Conservation (phyloP, 2,329 filamentous ascomycete species). For the Coniochaeta ligniaria region DNA sequence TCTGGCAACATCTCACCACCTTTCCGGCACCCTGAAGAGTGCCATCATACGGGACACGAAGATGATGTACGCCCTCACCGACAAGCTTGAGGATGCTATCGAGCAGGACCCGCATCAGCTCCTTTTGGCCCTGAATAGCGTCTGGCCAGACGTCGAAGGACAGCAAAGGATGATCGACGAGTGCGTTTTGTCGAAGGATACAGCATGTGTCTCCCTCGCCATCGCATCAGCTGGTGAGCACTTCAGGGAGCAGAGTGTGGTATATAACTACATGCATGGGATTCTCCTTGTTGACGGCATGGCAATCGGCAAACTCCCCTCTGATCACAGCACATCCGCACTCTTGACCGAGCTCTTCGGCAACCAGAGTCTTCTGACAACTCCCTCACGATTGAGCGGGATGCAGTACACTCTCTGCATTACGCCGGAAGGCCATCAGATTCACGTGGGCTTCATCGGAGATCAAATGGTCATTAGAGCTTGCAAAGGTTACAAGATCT, state of each 20-base stretch:
- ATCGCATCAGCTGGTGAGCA: not conserved
- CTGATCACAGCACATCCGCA: constrained; percentile 33
- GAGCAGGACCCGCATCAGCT: constrained; percentile 2
- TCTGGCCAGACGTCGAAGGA: not conserved
- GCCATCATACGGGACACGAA: constrained; percentile 40
- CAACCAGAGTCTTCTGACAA: constrained; percentile 39
- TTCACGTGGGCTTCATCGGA: constrained; percentile 48
- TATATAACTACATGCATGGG: constrained; percentile 27
- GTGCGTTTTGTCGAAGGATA: constrained; percentile 14
- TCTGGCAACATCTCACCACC: not conserved
- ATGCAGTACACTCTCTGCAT: constrained; percentile 40
- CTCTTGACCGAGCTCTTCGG: constrained; percentile 45
- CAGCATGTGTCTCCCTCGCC: not conserved
- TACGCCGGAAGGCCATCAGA: constrained; percentile 27
- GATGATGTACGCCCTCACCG: constrained; percentile 28
- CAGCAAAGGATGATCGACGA: not conserved
- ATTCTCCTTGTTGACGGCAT: constrained; percentile 28
- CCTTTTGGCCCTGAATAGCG: constrained; percentile 12
- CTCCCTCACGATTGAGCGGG: constrained; percentile 39
- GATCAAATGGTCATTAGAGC: constrained; percentile 36
- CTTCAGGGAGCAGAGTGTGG: constrained; percentile 13
- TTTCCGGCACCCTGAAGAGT: not conserved
- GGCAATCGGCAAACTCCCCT: constrained; percentile 38
- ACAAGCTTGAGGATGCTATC: constrained; percentile 26
- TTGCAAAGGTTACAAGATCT: constrained; percentile 3